Evolutionary conservation across 148 eudicot species (phyloP).

Genomic region (Rhododendron molle): DNA sequence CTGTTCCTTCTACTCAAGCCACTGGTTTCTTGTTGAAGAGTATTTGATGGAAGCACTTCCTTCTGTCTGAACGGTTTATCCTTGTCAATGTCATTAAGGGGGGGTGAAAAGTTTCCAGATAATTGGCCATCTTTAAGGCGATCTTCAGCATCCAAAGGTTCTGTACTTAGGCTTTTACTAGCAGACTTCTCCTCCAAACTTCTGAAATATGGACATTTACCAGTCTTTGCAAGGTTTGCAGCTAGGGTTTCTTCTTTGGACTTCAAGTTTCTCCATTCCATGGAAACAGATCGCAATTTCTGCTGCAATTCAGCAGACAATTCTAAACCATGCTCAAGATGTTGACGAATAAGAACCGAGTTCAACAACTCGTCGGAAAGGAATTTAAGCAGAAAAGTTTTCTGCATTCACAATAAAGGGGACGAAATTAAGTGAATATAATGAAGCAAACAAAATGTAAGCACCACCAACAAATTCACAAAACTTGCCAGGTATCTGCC

Average conservation of each 20-base stretch:
- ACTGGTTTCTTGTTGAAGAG: conserved; percentile 19
- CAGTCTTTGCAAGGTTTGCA: conserved; percentile 27
- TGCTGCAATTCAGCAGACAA: conserved; percentile 44
- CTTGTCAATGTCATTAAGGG: neutral
- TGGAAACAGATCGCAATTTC: conserved; percentile 42
- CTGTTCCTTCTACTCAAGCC: conserved; percentile 24
- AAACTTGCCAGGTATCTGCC: neutral
- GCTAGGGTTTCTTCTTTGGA: conserved; percentile 42
- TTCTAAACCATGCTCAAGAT: conserved; percentile 50
- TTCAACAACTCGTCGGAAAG: conserved; percentile 58
- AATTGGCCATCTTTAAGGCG: conserved; percentile 17
- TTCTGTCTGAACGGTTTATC: conserved; percentile 1
- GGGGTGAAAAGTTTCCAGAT: neutral
- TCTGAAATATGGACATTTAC: conserved; percentile 10
- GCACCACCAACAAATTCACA: neutral
- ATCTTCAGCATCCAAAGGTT: conserved; percentile 24
- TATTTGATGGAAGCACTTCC: conserved; percentile 6
- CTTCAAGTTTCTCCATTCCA: conserved; percentile 45
- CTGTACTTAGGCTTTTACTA: conserved; percentile 16
- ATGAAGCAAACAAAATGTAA: neutral
- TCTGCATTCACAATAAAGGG: conserved; percentile 34
- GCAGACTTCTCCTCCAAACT: conserved; percentile 15
- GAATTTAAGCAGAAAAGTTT: conserved; percentile 44
- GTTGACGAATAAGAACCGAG: conserved; percentile 46
- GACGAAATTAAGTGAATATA: neutral